Percentiles rank a stretch among this genome's conserved stretches.
Conservation (phyloP, 2,329 filamentous ascomycete species). For the Colletotrichum sp. region DNA sequence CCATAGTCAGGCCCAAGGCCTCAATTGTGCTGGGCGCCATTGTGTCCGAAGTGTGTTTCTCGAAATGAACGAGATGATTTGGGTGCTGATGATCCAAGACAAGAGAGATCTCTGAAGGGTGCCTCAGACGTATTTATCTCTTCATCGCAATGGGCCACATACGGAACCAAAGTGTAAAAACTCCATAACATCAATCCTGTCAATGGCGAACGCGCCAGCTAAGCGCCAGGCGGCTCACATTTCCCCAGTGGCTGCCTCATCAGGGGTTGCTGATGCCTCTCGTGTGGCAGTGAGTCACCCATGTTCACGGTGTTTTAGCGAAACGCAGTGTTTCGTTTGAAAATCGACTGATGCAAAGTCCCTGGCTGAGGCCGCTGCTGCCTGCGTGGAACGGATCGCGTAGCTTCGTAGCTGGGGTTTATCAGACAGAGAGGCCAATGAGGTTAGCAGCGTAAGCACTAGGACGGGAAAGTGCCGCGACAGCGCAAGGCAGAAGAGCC, state of each 20-base stretch:
- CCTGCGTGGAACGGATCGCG: background rate
- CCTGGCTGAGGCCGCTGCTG: conserved; percentile 5
- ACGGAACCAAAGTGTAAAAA: background rate
- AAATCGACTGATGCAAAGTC: background rate
- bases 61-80: background rate
- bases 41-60: background rate
- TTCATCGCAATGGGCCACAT: background rate
- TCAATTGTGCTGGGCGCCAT: conserved; percentile 10
- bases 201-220: background rate
- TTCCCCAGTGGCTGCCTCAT: background rate
- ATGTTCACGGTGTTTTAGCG: background rate
- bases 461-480: background rate
- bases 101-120: background rate
- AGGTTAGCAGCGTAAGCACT: background rate
- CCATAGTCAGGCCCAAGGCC: background rate
- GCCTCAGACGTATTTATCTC: background rate
- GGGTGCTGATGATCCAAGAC: background rate
- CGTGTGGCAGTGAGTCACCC: conserved; percentile 5
- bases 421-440: background rate
- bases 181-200: background rate
- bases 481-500: background rate
- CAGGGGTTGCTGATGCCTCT: background rate
- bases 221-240: background rate
- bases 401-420: background rate
- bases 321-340: background rate